Evolutionary conservation across 805 yeast species (phyloP).

Genomic region (baker's yeast (Saccharomyces cerevisiae)): DNA sequence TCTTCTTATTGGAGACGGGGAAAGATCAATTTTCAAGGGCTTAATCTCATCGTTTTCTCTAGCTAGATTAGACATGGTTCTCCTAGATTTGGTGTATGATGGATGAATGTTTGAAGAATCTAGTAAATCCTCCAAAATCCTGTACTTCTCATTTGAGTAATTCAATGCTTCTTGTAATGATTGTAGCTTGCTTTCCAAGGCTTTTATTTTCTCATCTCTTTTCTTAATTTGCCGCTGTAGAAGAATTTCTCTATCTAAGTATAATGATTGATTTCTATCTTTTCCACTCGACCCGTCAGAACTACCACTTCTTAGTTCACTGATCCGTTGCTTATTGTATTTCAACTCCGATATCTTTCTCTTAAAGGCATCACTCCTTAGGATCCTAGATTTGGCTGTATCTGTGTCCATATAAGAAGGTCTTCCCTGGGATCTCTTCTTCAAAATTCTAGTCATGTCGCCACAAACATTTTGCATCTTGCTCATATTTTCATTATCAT

Average conservation of each 20-base stretch:
- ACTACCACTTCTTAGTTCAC: slow-evolving; percentile 15
- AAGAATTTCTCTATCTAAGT: slow-evolving; percentile 5
- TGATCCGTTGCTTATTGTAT: slow-evolving; percentile 22
- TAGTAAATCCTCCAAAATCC: slow-evolving; percentile 17
- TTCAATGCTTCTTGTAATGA: slow-evolving; percentile 10
- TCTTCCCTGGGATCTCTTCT: not conserved
- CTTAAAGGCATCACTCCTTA: slow-evolving; percentile 25
- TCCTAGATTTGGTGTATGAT: slow-evolving; percentile 17
- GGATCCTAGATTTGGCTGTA: slow-evolving; percentile 14
- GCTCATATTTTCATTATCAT: slow-evolving; percentile 15
- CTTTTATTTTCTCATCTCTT: slow-evolving; percentile 2
- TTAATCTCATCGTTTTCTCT: slow-evolving; percentile 9
- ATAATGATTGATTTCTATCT: slow-evolving; percentile 2
- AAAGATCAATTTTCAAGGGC: slow-evolving; percentile 16
- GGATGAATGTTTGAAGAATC: slow-evolving; percentile 21
- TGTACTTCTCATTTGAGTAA: slow-evolving; percentile 9
- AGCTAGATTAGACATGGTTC: slow-evolving; percentile 20
- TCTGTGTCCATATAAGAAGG: not conserved
- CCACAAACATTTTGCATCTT: slow-evolving; percentile 17
- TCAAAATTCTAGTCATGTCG: slow-evolving; percentile 4
- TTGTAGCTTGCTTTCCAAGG: slow-evolving; percentile 13
- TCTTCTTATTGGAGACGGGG: slow-evolving; percentile 17
- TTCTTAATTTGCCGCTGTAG: slow-evolving; percentile 2
- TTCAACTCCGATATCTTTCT: slow-evolving; percentile 21
- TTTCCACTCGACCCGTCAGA: not conserved